A percentile compares a stretch with the other conserved stretches of the same genome.
Evolutionary conservation across 2,329 filamentous ascomycete species (phyloP).

Genomic region (Amylocarpus encephaloides): DNA sequence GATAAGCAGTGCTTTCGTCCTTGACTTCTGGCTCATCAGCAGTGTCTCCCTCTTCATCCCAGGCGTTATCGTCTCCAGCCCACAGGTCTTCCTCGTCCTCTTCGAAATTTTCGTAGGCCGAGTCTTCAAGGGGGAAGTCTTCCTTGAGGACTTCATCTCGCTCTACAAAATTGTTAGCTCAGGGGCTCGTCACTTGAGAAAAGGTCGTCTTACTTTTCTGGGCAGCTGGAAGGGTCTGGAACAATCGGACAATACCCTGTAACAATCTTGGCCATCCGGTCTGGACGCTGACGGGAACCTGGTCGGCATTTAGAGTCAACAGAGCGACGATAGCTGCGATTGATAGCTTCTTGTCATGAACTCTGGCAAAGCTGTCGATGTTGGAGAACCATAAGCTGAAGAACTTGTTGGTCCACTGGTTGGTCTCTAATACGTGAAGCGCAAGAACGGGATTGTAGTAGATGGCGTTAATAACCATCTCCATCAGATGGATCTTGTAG

Average conservation of each 20-base stretch:
- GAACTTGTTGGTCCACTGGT: constrained; percentile 97
- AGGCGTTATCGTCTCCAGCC: constrained; percentile 74
- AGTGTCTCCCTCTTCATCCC: constrained; percentile 62
- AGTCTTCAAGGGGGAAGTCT: constrained; percentile 66
- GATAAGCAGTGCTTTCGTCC: constrained; percentile 88
- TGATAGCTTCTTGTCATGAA: constrained; percentile 98
- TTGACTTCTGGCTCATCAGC: constrained; percentile 55
- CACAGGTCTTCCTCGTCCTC: constrained; percentile 68
- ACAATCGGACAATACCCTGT: constrained; percentile 81
- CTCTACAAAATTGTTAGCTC: constrained; percentile 44
- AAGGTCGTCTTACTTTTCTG: constrained; percentile 61
- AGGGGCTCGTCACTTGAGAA: background rate
- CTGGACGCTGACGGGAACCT: constrained; percentile 87
- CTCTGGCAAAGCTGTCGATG: constrained; percentile 86
- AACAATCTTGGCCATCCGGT: constrained; percentile 92
- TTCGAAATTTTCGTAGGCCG: constrained; percentile 46
- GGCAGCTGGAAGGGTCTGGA: constrained; percentile 83
- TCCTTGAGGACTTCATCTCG: constrained; percentile 89
- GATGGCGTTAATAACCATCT: constrained; percentile 96
- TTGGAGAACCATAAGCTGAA: constrained; percentile 97
- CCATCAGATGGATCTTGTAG: constrained; percentile 93
- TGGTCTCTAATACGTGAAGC: constrained; percentile 80
- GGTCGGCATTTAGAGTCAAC: constrained; percentile 69
- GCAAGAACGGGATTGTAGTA: constrained; percentile 89
- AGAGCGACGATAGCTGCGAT: constrained; percentile 89